These are phyloP conservation scores for Vitis hybrid DNA, from an alignment of 177 flowering plant genomes.

Conservation along the genomic window DNA sequence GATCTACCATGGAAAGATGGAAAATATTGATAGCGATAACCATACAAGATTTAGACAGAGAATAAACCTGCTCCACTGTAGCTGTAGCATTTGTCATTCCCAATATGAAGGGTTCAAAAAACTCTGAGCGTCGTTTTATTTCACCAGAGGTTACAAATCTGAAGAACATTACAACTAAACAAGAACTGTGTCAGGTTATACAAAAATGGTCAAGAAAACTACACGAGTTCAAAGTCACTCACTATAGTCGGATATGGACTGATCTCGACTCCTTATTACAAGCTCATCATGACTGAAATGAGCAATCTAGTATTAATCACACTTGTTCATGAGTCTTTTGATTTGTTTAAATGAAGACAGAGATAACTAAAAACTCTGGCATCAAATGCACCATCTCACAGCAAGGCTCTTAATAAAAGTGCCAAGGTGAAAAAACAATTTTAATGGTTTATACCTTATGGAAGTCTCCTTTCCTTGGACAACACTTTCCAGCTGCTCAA, in stretches of 20 bases:
- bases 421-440: conserved; percentile 6
- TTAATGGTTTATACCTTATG: conserved; percentile 51
- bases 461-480: conserved; percentile 63
- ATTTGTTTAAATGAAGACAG: too few relatives aligned
- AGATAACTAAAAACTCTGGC: neutral
- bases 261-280: conserved; percentile 72
- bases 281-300: conserved; percentile 73
- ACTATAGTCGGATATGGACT: conserved; percentile 89
- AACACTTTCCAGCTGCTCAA: conserved; percentile 85
- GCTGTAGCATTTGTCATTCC: conserved; percentile 76
- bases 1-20: neutral
- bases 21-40: neutral
- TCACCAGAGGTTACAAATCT: conserved; percentile 97
- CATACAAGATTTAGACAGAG: neutral
- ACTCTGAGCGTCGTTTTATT: conserved; percentile 76
- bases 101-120: conserved; percentile 88
- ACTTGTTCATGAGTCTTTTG: too few relatives aligned
- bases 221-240: conserved; percentile 20
- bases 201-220: conserved; percentile 28
- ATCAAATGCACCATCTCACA: neutral
- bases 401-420: neutral
- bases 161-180: conserved; percentile 93
- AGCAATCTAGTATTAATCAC: too few relatives aligned
- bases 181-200: conserved; percentile 4
- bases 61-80: conserved; percentile 84